These are phyloP conservation scores for Guyanaporus albipodus DNA, from an alignment of 768 basidiomycete species.

Conservation along the genomic window DNA sequence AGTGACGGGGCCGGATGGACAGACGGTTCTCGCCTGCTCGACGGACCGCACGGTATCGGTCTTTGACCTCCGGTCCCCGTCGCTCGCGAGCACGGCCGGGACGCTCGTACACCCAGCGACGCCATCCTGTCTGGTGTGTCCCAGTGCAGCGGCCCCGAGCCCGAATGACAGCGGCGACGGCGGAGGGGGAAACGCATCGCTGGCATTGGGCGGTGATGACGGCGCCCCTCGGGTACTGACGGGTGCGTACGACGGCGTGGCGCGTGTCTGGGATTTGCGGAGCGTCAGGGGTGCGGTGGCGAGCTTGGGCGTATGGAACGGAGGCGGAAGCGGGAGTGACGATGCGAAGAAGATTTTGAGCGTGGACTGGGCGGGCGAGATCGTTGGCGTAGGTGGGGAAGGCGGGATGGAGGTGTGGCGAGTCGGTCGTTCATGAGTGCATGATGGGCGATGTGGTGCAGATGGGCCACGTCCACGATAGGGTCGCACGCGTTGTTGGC, in stretches of 20 bases:
- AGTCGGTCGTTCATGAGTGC: slow-evolving; percentile 23
- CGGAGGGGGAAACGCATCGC: too few species aligned
- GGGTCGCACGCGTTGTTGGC: too few species aligned
- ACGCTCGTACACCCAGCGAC: slow-evolving; percentile 60
- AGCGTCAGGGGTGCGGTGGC: slow-evolving; percentile 63
- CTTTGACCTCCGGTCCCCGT: slow-evolving; percentile 58
- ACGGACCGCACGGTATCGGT: slow-evolving; percentile 71
- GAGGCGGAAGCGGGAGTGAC: too few species aligned
- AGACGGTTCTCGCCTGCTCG: slow-evolving; percentile 55
- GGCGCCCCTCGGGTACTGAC: slow-evolving; percentile 55
- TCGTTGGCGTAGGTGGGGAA: slow-evolving; percentile 60
- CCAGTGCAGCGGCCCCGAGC: not conserved
- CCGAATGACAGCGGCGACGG: too few species aligned
- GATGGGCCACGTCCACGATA: too few species aligned
- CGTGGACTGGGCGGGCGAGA: slow-evolving; percentile 53
- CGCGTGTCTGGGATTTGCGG: slow-evolving; percentile 74
- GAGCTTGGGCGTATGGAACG: slow-evolving; percentile 59
- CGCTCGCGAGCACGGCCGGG: slow-evolving; percentile 35
- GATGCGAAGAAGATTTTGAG: slow-evolving; percentile 54
- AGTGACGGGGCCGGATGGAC: slow-evolving; percentile 39
- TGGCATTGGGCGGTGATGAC: too few species aligned
- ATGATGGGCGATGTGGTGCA: not conserved
- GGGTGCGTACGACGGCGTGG: slow-evolving; percentile 75
- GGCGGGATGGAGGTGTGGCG: slow-evolving; percentile 65
- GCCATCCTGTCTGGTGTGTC: slow-evolving; percentile 55